Evolutionary conservation across 495 filamentous ascomycete genomes (phyloP).

Genomic region (Oleoguttula mirabilis): DNA sequence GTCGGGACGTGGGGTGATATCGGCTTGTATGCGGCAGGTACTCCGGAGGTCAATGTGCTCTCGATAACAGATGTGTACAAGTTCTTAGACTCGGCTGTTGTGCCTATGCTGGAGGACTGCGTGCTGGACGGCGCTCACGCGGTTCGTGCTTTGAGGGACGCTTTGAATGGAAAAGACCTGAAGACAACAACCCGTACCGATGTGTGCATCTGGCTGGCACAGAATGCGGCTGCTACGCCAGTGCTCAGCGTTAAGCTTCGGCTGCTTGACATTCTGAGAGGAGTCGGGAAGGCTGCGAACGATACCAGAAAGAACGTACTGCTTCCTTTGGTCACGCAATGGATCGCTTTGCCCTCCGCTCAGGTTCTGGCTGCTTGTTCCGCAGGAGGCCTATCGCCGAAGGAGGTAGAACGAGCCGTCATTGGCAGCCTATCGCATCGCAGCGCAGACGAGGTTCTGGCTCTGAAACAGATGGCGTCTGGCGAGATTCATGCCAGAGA

Average conservation of each 20-base stretch:
- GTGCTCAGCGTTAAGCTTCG: slow-evolving; percentile 52
- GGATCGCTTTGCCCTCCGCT: slow-evolving; percentile 40
- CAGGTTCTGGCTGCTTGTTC: slow-evolving; percentile 36
- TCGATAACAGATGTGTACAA: slow-evolving; percentile 41
- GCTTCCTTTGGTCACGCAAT: slow-evolving; percentile 53
- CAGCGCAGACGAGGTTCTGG: slow-evolving; percentile 52
- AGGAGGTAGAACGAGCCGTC: slow-evolving; percentile 46
- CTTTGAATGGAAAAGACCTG: slow-evolving; percentile 29
- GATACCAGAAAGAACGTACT: slow-evolving; percentile 57
- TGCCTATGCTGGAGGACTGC: slow-evolving; percentile 69
- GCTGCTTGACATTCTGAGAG: slow-evolving; percentile 58
- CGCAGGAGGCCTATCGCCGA: slow-evolving; percentile 48
- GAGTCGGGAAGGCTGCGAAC: slow-evolving; percentile 53
- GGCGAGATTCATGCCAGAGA: slow-evolving; percentile 25
- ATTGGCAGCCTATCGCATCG: slow-evolving; percentile 51
- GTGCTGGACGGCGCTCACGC: slow-evolving; percentile 47
- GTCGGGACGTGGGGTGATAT: not conserved
- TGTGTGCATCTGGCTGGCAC: slow-evolving; percentile 62
- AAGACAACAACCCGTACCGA: slow-evolving; percentile 52
- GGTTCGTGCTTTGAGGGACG: slow-evolving; percentile 1
- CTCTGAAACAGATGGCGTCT: slow-evolving; percentile 38
- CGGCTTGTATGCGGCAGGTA: slow-evolving; percentile 40
- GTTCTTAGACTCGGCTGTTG: slow-evolving; percentile 50
- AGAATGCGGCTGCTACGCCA: slow-evolving; percentile 57
- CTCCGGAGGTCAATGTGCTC: slow-evolving; percentile 25